Conservation (phyloP, 257 asterid species). For the Cinchona pubescens region DNA sequence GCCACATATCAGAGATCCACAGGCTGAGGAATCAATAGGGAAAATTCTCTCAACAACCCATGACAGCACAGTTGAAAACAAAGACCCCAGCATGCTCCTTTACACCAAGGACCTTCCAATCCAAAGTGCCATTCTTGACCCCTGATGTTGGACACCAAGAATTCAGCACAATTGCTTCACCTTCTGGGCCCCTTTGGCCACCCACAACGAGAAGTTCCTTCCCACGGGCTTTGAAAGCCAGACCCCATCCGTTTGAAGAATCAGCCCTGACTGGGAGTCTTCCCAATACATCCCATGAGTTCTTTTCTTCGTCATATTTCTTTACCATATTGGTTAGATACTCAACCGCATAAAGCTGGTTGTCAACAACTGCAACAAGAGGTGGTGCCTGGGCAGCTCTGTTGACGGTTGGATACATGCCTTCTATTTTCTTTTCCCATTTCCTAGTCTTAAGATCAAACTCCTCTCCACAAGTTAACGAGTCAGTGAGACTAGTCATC, state of each 20-base stretch:
- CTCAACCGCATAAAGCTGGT: conserved; percentile 73
- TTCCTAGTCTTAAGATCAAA: conserved; percentile 62
- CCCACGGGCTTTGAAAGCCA: conserved; percentile 81
- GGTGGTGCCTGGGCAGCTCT: conserved; percentile 93
- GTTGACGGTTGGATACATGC: conserved; percentile 76
- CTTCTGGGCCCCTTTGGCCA: conserved; percentile 89
- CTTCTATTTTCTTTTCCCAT: conserved; percentile 76
- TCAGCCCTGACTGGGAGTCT: conserved; percentile 85
- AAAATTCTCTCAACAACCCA: conserved; percentile 61
- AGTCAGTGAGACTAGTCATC: conserved; percentile 66
- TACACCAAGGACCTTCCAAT: conserved; percentile 67
- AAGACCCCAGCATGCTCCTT: conserved; percentile 89
- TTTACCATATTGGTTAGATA: conserved; percentile 78
- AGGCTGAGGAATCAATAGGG: conserved; percentile 14
- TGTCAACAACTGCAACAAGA: conserved; percentile 77
- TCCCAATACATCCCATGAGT: conserved; percentile 72
- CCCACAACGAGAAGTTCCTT: conserved; percentile 72
- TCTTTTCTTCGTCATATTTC: conserved; percentile 54
- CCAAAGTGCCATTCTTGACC: conserved; percentile 48
- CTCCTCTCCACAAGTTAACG: conserved; percentile 79
- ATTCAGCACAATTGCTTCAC: conserved; percentile 72
- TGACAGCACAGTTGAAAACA: conserved; percentile 79
- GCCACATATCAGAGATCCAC: conserved; percentile 20
- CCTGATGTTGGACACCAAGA: conserved; percentile 68
- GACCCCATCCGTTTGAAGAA: conserved; percentile 87